Evolutionary conservation across 345 rosid genomes (phyloP), one percentile per base, ranked within the genome.

Genomic region (Eucalyptus rudis): DNA sequence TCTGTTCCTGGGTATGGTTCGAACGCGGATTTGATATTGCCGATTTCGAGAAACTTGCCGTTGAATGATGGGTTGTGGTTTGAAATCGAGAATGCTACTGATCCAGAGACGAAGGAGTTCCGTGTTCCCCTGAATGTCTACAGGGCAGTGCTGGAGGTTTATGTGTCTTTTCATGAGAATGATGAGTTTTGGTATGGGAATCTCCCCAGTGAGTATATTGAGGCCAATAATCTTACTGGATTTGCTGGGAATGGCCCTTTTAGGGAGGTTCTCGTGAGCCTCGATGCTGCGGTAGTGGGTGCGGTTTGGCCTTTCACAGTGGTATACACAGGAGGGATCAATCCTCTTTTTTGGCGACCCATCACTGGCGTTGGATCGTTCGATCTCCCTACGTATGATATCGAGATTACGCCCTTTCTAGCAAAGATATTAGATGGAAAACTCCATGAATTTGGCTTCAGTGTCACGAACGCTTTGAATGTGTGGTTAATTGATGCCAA

Each of bases 221-320:
- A 88, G 49, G 96, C 96, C 0, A 97, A 97, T 66, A 95, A 94
- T 89, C 92, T 96, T 14, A 93, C 91, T 33, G 91, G 31, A 44
- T 49, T 24, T 2, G 89, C 92, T n/a, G 99, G 99, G 47, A 97
- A 97, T 91, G 99, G 99, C 49, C 98, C 99, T 83, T 97, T 97
- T 88, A 93, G 99, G 90, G 99, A 97, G 92, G 98, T 96, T 87
- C 89, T 96, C 22, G 93, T 95, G 58, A 93, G 91, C 87, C 93
- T 96, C 22, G 98, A 96, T 80, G 96, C 93, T 7, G 86, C 86
- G 29, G 66, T 64, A 22, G 95, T 95, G 13, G 98, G 99, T 80
- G 95, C 96, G 1, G 86, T 95, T 85, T 97, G 97, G 98, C 99
- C 98, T 49, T 96, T 97, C 88, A 96, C 99, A 14, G 99, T 97